Conservation (phyloP, 169 alveolate species). For the Plasmodium cynomolgi region DNA sequence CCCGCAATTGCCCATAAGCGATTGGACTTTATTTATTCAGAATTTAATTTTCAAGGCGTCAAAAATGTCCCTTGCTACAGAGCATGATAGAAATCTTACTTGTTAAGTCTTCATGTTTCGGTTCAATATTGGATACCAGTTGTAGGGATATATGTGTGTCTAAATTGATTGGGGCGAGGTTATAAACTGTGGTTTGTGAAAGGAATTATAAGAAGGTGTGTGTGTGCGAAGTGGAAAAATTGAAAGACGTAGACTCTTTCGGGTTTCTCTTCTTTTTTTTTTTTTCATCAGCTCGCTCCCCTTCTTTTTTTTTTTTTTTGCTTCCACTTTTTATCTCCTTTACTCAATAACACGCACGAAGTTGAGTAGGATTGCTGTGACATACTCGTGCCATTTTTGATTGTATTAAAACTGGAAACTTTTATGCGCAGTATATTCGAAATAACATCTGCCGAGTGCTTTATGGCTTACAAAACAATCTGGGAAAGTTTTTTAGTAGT, state of each 20-base stretch:
- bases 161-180: neutral
- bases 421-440: neutral
- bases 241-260: neutral
- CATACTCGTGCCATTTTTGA: neutral
- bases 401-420: neutral
- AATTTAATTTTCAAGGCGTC: neutral
- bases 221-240: neutral
- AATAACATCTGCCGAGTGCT: neutral
- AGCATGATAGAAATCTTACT: neutral
- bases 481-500: neutral
- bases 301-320: neutral
- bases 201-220: neutral
- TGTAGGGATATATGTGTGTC: neutral
- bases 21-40: neutral
- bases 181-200: neutral
- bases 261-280: neutral
- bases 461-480: conserved; percentile 5
- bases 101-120: conserved; percentile 3
- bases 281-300: neutral
- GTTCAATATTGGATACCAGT: neutral
- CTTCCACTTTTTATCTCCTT: neutral
- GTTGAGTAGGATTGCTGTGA: neutral
- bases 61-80: neutral
- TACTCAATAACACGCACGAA: neutral
- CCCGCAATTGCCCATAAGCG: conserved; percentile 5